Percentiles rank a stretch among this genome's conserved stretches.
Evolutionary conservation across 75 land plant species (phyloP).

Genomic region (Ceratopteris richardii): DNA sequence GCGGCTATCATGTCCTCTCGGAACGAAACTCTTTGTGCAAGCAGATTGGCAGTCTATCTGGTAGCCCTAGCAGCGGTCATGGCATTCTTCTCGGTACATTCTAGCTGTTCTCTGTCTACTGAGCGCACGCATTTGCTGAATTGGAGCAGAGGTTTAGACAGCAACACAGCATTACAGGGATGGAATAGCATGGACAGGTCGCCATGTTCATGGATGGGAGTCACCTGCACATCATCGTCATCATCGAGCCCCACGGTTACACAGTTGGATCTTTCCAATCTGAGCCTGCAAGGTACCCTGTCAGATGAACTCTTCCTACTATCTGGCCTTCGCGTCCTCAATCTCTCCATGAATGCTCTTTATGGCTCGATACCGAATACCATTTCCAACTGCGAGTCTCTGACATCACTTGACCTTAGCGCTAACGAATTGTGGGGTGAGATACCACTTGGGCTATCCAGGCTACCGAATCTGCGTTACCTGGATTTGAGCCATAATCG

Average conservation of each 20-base stretch:
- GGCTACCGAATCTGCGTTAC: not conserved
- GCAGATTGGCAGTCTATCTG: too few relatives aligned
- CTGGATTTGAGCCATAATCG: not conserved
- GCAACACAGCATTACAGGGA: not conserved
- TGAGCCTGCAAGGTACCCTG: constrained; percentile 34
- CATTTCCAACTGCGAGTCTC: not conserved
- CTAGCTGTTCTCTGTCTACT: too few relatives aligned
- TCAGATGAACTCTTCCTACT: constrained; percentile 36
- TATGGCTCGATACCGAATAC: constrained; percentile 2
- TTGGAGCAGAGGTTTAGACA: too few relatives aligned
- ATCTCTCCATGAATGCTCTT: constrained; percentile 48
- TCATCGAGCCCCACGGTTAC: constrained; percentile 16
- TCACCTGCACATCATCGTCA: constrained; percentile 28
- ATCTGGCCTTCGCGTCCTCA: constrained; percentile 21
- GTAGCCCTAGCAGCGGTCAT: too few relatives aligned
- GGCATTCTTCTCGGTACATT: too few relatives aligned
- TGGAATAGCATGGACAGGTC: constrained; percentile 2
- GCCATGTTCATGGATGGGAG: constrained; percentile 72
- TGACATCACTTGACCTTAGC: constrained; percentile 9
- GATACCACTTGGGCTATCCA: constrained; percentile 11
- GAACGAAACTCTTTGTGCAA: too few relatives aligned
- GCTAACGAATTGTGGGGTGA: constrained; percentile 14
- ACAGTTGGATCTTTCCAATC: constrained; percentile 6
- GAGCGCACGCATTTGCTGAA: too few relatives aligned
- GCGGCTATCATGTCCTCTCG: too few relatives aligned